Conservation (phyloP, 768 basidiomycete species). For the Kwoniella newhampshirensis region DNA sequence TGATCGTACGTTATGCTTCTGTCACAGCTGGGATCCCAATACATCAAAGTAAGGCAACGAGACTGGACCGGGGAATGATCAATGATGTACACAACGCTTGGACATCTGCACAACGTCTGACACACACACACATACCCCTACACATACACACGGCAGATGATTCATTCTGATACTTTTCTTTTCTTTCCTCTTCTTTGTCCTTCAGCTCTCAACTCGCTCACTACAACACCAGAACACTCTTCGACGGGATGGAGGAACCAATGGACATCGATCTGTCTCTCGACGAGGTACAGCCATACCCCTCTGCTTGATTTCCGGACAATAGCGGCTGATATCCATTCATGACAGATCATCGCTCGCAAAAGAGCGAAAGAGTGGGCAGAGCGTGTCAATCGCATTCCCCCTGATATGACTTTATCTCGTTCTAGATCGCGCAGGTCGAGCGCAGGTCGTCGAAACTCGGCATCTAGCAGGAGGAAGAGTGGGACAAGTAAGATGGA, state of each 20-base stretch:
- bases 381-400: not conserved
- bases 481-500: not conserved
- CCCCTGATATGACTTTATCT: not conserved
- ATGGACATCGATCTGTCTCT: conserved; percentile 16
- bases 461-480: not conserved
- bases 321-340: not conserved
- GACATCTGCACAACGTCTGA: too few relatives aligned
- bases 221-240: not conserved
- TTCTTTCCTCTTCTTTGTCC: not conserved
- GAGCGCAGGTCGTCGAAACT: not conserved
- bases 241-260: conserved; percentile 5
- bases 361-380: conserved; percentile 1
- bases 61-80: too few relatives aligned
- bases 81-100: too few relatives aligned
- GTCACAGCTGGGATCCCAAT: too few relatives aligned
- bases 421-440: not conserved
- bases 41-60: too few relatives aligned
- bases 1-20: too few relatives aligned
- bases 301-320: not conserved
- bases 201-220: not conserved
- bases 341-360: conserved; percentile 10
- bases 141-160: too few relatives aligned
- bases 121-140: too few relatives aligned
- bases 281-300: conserved; percentile 4
- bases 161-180: not conserved